These are phyloP conservation scores for Boletus edulis DNA, from an alignment of 768 basidiomycete species.

Conservation along the genomic window DNA sequence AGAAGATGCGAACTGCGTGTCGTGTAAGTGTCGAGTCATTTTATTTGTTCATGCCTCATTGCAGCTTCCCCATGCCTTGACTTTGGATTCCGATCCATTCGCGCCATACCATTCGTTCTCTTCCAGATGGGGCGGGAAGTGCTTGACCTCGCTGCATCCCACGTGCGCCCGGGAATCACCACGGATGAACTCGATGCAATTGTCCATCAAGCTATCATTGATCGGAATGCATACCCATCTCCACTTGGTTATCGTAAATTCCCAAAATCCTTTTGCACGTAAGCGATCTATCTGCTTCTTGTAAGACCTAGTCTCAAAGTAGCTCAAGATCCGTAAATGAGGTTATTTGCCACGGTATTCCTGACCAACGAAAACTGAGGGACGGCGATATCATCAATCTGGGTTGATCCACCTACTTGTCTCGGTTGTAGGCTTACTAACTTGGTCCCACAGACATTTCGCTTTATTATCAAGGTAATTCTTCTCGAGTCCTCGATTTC, in stretches of 20 bases:
- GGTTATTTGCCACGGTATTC: constrained; percentile 96
- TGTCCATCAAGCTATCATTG: constrained; percentile 88
- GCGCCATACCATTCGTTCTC: not conserved
- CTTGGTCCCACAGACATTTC: constrained; percentile 57
- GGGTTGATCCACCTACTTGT: constrained; percentile 43
- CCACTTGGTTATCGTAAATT: constrained; percentile 88
- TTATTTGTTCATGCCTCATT: not conserved
- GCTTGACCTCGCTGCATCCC: constrained; percentile 87
- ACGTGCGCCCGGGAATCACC: constrained; percentile 87
- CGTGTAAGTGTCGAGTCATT: constrained; percentile 50
- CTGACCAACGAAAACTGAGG: constrained; percentile 75
- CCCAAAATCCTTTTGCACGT: constrained; percentile 98
- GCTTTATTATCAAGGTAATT: constrained; percentile 70
- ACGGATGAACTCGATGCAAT: constrained; percentile 94
- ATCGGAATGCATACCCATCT: constrained; percentile 90
- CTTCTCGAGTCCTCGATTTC: constrained; percentile 2
- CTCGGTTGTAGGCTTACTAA: constrained; percentile 16
- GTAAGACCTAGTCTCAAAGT: constrained; percentile 1
- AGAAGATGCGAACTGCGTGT: constrained; percentile 86
- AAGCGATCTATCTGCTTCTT: constrained; percentile 33
- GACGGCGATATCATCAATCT: constrained; percentile 98
- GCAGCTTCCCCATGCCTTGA: not conserved
- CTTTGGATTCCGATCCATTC: constrained; percentile 2
- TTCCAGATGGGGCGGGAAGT: constrained; percentile 83
- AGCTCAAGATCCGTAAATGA: constrained; percentile 81